phyloP scores from a whole-genome alignment of 495 filamentous ascomycete species.

The Trichoderma orchidacearum region DNA sequence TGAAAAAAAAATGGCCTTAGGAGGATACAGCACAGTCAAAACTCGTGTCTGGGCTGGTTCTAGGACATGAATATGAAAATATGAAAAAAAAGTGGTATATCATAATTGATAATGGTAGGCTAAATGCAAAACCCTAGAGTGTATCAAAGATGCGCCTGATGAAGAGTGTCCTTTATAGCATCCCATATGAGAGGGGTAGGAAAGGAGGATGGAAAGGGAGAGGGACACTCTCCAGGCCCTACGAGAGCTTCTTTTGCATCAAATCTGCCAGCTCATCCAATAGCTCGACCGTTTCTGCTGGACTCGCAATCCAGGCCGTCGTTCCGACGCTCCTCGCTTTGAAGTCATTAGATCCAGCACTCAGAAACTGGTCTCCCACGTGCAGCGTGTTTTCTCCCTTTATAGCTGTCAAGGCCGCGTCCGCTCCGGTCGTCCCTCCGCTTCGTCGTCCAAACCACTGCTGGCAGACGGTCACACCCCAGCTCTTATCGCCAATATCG shows the following conservation, averaged over 20 bases:
- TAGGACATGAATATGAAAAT: too few relatives aligned
- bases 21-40: too few relatives aligned
- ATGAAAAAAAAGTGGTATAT: too few relatives aligned
- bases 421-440: constrained; percentile 4
- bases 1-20: too few relatives aligned
- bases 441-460: constrained; percentile 54
- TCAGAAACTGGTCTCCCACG: constrained; percentile 92
- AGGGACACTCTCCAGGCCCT: too few relatives aligned
- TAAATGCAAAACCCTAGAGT: too few relatives aligned
- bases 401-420: constrained; percentile 14
- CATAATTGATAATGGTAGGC: too few relatives aligned
- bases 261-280: constrained; percentile 64
- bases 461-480: constrained; percentile 86
- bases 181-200: too few relatives aligned
- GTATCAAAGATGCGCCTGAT: too few relatives aligned
- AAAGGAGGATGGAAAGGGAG: too few relatives aligned
- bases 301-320: constrained; percentile 83
- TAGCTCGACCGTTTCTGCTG: constrained; percentile 74
- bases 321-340: constrained; percentile 59
- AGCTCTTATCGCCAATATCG: constrained; percentile 95
- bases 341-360: constrained; percentile 93
- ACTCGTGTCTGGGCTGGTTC: too few relatives aligned
- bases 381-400: constrained; percentile 52
- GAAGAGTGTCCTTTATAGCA: too few relatives aligned
- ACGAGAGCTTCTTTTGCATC: constrained; percentile 34